phyloP scores from a whole-genome alignment of 805 yeast genomes.

The Naumovozyma castellii region DNA sequence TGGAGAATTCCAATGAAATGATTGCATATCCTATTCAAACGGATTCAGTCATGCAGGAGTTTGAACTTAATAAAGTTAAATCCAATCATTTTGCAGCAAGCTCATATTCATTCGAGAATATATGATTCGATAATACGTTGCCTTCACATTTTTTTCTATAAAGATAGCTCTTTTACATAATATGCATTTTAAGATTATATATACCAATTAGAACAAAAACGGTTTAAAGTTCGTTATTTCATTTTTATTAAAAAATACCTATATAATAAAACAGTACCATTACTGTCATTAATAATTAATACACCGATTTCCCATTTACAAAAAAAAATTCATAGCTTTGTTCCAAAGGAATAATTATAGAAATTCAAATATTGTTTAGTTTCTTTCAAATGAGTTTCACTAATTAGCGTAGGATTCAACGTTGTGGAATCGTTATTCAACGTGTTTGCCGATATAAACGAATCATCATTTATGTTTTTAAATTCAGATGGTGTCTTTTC shows the following conservation, averaged over 20 bases:
- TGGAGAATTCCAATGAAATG: background rate
- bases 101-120: background rate
- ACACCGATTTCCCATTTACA: too few relatives aligned
- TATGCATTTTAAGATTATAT: too few relatives aligned
- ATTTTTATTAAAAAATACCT: too few relatives aligned
- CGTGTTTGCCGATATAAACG: background rate
- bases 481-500: constrained; percentile 7
- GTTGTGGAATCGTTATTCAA: background rate
- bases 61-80: constrained; percentile 4
- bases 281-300: too few relatives aligned
- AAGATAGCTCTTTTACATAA: too few relatives aligned
- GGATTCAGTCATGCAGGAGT: constrained; percentile 6
- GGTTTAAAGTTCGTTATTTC: too few relatives aligned
- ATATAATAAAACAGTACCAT: too few relatives aligned
- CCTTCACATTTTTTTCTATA: too few relatives aligned
- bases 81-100: background rate
- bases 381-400: constrained; percentile 21
- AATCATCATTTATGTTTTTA: constrained; percentile 2
- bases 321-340: too few relatives aligned
- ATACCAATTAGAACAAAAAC: too few relatives aligned
- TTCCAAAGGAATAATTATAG: constrained; percentile 18
- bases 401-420: constrained; percentile 12
- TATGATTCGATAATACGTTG: too few relatives aligned
- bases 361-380: constrained; percentile 25
- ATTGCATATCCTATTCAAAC: background rate